Evolutionary conservation across 2,329 filamentous ascomycete species (phyloP), one percentile per base, ranked within the genome.

Genomic region (Fusarium keratoplasticum): DNA sequence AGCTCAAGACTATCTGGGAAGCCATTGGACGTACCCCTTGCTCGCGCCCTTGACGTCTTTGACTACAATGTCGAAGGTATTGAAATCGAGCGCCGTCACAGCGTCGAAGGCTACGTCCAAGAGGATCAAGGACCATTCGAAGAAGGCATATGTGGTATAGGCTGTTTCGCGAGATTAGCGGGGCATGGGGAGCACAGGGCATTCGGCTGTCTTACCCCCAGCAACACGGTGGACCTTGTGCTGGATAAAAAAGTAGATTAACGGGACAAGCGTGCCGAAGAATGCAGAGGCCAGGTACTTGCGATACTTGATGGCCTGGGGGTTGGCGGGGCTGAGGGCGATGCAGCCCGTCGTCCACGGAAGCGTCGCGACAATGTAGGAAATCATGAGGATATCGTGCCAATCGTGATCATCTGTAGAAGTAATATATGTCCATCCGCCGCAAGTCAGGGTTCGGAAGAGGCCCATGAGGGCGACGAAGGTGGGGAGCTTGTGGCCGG

Each of bases 381-480:
- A 97, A 77, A 99, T 98, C 96, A 99, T 99, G 82, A 99, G 96
- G 72, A 98, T 96, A 80, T 99, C 96, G 82, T 99, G 96, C 95
- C 95, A 98, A 83, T 97, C 92, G 83, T 99, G 96, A 82, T 98
- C 95, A 82, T 99, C 96, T 50, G 96, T 99, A 71, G 96, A 98
- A 29, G 96, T 99, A 71, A 99, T 92, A 83, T 98, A 99, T 62
- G 96, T 98, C 96, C 96, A 99, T 68, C 96, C 96, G 77, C 96
- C 96, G 80, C 96, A 99, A 5, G 95, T 98, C 67, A 98, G 85
- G 11, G 96, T 98, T 78, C 96, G 91, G 80, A 98, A 92, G 61
- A 98, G 76, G 65, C 96, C 96, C 77, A 94, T 92, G 44, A 89
- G 89, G 54, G 93, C 93, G 70, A 98, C 89, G 72, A 96, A 92